Evolutionary conservation across 176 grass and related monocot genomes (phyloP), one percentile per base, ranked within the genome.

Genomic region (Melocanna baccifera): DNA sequence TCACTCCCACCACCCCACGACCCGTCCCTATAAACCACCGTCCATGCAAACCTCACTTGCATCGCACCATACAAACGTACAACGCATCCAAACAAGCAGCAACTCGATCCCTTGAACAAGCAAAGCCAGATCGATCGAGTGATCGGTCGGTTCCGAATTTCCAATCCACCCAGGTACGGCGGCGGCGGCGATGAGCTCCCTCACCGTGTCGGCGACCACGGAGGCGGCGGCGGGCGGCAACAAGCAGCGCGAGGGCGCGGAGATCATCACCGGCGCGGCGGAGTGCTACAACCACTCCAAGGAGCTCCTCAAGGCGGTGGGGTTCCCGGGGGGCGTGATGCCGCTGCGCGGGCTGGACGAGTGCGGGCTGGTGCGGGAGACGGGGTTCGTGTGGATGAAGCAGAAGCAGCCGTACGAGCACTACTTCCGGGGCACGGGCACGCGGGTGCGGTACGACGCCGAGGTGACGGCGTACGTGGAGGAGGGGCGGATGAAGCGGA

Each of bases 381-480:
- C 93, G 15, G 97, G 96, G 10, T 99, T 79, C 48, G 93, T 99
- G 64, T 99, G 97, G 97, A 96, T 99, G 93, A 85, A 88, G 73
- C 96, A 96, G 87, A 83, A 84, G 46, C 84, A 48, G 0, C 87
- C 93, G 7, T 94, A 94, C 81, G 96, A 96, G 77, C 96, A 99
- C 87, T 84, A 92, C 89, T 99, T 96, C 84, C 67, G 67, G 0
- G 86, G 86, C 69, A 89, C 90, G 11, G 87, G 81, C 73, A 95
- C 91, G 2, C 83, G 86, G 51, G 93, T 93, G 48, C 78, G 87
- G 10, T 98, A 93, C 83, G 93, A 96, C 65, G 36, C 80, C 7
- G 93, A 94, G 84, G 97, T 99, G 80, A 99, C 97, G 22, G 93
- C 91, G 71, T 96, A 86, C 83, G 88, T 99, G 41, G 96, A 99